Conservation (phyloP, 83 land plant species). For the Thuja plicata region DNA sequence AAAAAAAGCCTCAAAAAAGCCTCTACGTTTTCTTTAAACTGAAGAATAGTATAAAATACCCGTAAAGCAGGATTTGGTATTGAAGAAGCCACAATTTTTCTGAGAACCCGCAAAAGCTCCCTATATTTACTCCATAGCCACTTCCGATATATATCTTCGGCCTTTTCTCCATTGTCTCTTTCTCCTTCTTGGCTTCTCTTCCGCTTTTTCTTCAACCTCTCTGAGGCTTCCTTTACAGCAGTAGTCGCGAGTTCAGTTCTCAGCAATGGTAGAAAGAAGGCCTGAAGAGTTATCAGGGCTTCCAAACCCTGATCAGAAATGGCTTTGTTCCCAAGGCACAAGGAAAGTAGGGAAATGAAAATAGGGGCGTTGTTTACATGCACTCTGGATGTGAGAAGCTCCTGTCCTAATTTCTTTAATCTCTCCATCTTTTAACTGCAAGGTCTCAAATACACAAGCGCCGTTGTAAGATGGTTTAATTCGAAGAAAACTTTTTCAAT, state of each 20-base stretch:
- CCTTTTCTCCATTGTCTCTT: slow-evolving; percentile 16
- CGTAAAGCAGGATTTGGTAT: slow-evolving; percentile 25
- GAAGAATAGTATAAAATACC: slow-evolving; percentile 16
- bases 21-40: neutral
- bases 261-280: slow-evolving; percentile 78
- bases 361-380: slow-evolving; percentile 87
- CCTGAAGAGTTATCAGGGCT: slow-evolving; percentile 70
- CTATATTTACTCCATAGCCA: slow-evolving; percentile 81
- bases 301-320: slow-evolving; percentile 36
- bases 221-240: slow-evolving; percentile 4
- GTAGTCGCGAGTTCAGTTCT: slow-evolving; percentile 32
- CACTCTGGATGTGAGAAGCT: slow-evolving; percentile 70
- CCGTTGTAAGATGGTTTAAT: too few relatives aligned
- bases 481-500: too few relatives aligned
- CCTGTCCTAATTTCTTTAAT: slow-evolving; percentile 38
- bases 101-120: slow-evolving; percentile 48
- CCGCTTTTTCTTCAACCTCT: neutral
- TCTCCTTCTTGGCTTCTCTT: slow-evolving; percentile 12
- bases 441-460: too few relatives aligned
- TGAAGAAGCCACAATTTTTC: slow-evolving; percentile 29
- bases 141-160: slow-evolving; percentile 64
- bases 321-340: slow-evolving; percentile 1
- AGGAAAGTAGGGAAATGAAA: slow-evolving; percentile 55
- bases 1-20: too few relatives aligned
- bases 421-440: too few relatives aligned